Evolutionary conservation across 2,329 filamentous ascomycete genomes (phyloP).

Genomic region (Zasmidium angulare): DNA sequence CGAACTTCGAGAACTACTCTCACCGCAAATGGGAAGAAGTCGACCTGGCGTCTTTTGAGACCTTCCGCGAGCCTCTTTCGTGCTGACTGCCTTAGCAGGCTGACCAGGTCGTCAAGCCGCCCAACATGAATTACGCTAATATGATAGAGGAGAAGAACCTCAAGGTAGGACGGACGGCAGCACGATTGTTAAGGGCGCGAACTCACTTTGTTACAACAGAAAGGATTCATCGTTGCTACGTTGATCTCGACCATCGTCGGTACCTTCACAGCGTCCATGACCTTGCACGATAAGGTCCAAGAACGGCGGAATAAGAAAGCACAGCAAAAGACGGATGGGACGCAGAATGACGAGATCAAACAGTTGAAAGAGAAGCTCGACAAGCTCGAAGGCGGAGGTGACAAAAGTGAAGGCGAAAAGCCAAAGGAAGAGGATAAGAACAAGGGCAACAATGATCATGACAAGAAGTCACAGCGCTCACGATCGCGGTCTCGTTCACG

Average conservation of each 20-base stretch:
- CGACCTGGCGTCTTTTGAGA: neutral
- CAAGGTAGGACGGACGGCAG: conserved; percentile 30
- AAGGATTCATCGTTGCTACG: conserved; percentile 48
- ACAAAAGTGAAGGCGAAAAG: conserved; percentile 14
- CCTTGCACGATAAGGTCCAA: conserved; percentile 42
- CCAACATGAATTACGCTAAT: conserved; percentile 45
- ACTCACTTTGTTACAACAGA: conserved; percentile 16
- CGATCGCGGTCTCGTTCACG: conserved; percentile 17
- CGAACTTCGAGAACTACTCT: neutral
- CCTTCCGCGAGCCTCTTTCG: neutral
- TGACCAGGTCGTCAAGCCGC: conserved; percentile 11
- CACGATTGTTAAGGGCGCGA: neutral
- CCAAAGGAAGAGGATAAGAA: conserved; percentile 13
- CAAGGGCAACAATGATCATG: conserved; percentile 13
- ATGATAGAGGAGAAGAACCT: conserved; percentile 48
- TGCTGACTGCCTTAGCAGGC: conserved; percentile 5
- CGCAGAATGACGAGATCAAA: conserved; percentile 26
- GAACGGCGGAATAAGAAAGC: conserved; percentile 36
- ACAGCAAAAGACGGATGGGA: conserved; percentile 30
- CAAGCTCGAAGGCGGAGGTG: conserved; percentile 23
- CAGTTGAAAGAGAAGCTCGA: conserved; percentile 30
- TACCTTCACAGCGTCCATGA: conserved; percentile 46
- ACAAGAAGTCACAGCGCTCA: conserved; percentile 8
- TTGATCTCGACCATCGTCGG: conserved; percentile 46
- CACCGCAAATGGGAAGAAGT: conserved; percentile 7